Conservation (phyloP, 2,329 filamentous ascomycete genomes). For the Chaetothyriales sp. region DNA sequence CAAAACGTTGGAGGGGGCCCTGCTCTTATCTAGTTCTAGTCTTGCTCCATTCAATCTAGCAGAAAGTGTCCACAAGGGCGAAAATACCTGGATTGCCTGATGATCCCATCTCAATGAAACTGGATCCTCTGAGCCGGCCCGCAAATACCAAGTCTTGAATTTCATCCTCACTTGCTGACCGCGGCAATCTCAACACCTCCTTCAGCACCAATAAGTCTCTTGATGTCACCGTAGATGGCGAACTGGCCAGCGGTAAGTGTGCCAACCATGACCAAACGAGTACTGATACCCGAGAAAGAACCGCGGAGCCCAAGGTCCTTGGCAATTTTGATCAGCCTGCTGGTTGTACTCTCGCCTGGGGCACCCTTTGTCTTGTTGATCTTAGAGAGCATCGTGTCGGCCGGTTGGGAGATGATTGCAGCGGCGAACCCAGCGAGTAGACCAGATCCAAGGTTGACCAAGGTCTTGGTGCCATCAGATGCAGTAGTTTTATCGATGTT, state of each 20-base stretch:
- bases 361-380: constrained; percentile 90
- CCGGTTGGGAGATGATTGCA: constrained; percentile 74
- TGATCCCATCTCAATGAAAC: background rate
- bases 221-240: constrained; percentile 65
- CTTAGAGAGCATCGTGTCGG: constrained; percentile 88
- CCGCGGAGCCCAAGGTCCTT: constrained; percentile 72
- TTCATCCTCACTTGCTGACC: background rate
- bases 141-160: background rate
- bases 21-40: background rate
- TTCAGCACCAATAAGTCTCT: constrained; percentile 18
- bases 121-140: background rate
- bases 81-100: background rate
- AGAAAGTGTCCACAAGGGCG: background rate
- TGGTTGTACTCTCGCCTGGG: constrained; percentile 70
- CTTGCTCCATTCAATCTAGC: background rate
- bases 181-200: background rate
- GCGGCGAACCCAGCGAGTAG: constrained; percentile 77
- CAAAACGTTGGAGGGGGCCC: background rate
- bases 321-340: constrained; percentile 73
- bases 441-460: constrained; percentile 73
- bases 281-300: constrained; percentile 67
- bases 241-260: constrained; percentile 69
- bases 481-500: constrained; percentile 56
- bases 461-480: constrained; percentile 57
- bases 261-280: constrained; percentile 63